Base-by-base conservation (phyloP, 1,284 basidiomycete genomes). In the Afroboletus lepidellus region DNA sequence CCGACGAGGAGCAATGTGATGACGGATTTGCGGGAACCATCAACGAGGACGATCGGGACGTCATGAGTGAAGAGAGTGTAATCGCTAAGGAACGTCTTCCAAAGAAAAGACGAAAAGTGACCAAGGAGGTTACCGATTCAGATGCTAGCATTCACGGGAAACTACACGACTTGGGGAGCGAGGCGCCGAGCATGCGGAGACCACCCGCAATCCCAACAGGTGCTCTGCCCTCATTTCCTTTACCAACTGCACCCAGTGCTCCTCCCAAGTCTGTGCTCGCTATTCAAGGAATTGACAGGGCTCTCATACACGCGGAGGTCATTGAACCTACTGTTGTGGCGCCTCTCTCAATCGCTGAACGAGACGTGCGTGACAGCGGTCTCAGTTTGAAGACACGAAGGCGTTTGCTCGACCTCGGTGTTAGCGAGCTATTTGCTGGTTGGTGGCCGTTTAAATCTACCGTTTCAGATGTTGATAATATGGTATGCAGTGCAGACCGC, bases 401-500 rank as follows among this genome's bases (percentile, higher is more conserved):
- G 60, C 76, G 88, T 41, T 66, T 97, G 49, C 69, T 75, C 41
- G 89, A 92, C 15, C 75, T 92, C 18, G 93, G 91, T 4, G 84
- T 96, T 24, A 76, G 75, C 5, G 86, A 93, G 53, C 75, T 95
- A 53, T 96, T 97, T 70, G 92, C 94, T 51, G 92, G 93, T 93
- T 63, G 59, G 82, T 72, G 6, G 42, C 27, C 51, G 7, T 50
- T 38, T 43, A 32, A 39, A 41, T 12, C 44, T 43, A n/a, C 32
- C 42, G 30, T 12, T 18, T 48, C 27, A 37, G n/a, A 50, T 44
- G 27, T 46, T 53, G 39, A 60, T 41, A 25, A 36, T 44, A 50
- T 52, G 55, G 29, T 32, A 41, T 60, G 54, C 64, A 90, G 92
- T 96, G 9, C 94, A 96, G 74, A 92, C 90, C 0, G 79, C 79